Conservation (phyloP, 2,329 filamentous ascomycete genomes). For the Orbilia ellipsospora region DNA sequence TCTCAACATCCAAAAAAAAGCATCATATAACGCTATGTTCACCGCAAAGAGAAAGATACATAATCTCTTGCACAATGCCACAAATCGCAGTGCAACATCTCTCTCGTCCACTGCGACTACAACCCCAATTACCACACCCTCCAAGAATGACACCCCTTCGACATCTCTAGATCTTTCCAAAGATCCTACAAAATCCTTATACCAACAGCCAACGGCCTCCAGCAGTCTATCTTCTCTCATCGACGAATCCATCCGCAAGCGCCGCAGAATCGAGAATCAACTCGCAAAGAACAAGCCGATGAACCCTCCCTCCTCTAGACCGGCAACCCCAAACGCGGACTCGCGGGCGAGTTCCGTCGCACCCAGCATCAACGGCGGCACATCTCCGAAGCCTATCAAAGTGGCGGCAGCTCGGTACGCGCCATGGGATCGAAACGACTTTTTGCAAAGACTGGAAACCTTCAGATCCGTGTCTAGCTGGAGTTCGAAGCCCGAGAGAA, state of each 20-base stretch:
- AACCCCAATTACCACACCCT: slow-evolving; percentile 2
- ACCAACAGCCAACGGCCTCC: slow-evolving; percentile 40
- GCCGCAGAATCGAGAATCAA: slow-evolving; percentile 32
- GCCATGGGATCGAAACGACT: slow-evolving; percentile 84
- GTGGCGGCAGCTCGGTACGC: slow-evolving; percentile 73
- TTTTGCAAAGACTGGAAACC: slow-evolving; percentile 82
- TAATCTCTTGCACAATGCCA: slow-evolving; percentile 56
- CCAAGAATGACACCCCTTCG: slow-evolving; percentile 24
- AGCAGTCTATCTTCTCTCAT: slow-evolving; percentile 45
- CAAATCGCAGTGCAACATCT: slow-evolving; percentile 27
- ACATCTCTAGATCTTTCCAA: slow-evolving; percentile 24
- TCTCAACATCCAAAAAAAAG: slow-evolving; percentile 16
- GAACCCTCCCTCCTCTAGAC: slow-evolving; percentile 25
- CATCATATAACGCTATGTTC: slow-evolving; percentile 29
- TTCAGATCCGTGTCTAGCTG: slow-evolving; percentile 92
- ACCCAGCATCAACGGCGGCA: slow-evolving; percentile 10
- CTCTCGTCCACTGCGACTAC: slow-evolving; percentile 18
- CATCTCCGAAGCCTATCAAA: slow-evolving; percentile 49
- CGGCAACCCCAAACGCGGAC: slow-evolving; percentile 24
- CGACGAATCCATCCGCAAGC: slow-evolving; percentile 52
- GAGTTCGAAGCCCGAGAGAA: slow-evolving; percentile 87
- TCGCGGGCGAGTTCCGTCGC: slow-evolving; percentile 39
- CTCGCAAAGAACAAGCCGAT: slow-evolving; percentile 30
- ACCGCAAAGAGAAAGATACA: slow-evolving; percentile 55
- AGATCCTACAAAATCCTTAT: slow-evolving; percentile 36